Evolutionary conservation across 371 early-diverging fungal species (phyloP), one percentile per base, ranked within the genome.

Genomic region (Phascolomyces articulosus): DNA sequence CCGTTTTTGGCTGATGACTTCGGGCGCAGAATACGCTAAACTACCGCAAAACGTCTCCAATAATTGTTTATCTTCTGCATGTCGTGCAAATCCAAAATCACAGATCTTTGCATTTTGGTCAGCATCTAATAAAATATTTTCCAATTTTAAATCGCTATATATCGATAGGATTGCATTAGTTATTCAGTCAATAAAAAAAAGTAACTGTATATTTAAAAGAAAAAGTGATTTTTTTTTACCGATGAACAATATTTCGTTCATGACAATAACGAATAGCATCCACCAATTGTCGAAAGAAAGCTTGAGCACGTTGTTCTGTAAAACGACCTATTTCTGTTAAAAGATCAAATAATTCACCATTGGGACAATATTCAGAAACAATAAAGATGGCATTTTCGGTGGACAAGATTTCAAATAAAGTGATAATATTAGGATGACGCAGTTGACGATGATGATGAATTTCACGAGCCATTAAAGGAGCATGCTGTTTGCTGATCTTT

Each of bases 71-170:
- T 80, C 75, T 29, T 91, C 89, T 29, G 83, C 85, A 56, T 87
- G 85, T 13, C 91, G 80, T n/a, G 94, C 92, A 80, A 96, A 94
- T 21, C 96, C 96, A 83, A 96, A 95, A 78, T 96, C 96, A 55
- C 90, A 90, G 44, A 96, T 77, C 71, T 95, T 96, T 68, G 91
- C 84, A 59, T 89, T 85, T 65, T 89, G 75, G 55, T 93, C 82
- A 29, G 83, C 73, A 66, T 90, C 92, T 48, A 95, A 76, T 40
- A 95, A 71, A 49, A 95, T 88, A 73, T 95, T 95, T 72, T 95
- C 94, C 26, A 95, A 82, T 69, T 95, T 95, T 62, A 95, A 80
- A 74, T 95, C 95, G 53, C 92, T 89, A 58, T 51, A 55, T 40
- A 13, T 13, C 8, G 16, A 47, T 13, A 16, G 47, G 8, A 1